Evolutionary conservation across 129 eudicot genomes (phyloP).

Genomic region (Cynara cardunculus): DNA sequence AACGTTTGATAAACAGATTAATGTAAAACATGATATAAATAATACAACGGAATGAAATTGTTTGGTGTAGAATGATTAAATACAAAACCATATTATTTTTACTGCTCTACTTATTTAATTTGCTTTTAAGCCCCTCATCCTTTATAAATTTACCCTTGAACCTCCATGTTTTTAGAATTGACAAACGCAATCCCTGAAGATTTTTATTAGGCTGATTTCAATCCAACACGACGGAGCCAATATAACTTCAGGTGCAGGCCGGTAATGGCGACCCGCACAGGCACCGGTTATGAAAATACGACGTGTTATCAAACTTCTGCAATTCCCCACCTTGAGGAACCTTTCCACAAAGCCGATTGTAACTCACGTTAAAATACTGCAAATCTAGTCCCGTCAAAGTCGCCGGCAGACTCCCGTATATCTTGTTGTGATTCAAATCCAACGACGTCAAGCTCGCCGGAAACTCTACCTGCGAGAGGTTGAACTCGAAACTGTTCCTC

Average conservation of each 20-base stretch:
- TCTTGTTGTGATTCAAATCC: constrained; percentile 57
- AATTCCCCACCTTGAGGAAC: constrained; percentile 56
- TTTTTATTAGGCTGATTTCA: background rate
- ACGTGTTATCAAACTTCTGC: constrained; percentile 28
- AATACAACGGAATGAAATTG: no score
- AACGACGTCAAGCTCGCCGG: constrained; percentile 36
- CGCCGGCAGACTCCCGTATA: constrained; percentile 47
- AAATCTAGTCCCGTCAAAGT: constrained; percentile 22
- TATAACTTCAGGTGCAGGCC: constrained; percentile 28
- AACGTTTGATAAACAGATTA: no score
- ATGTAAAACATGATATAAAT: no score
- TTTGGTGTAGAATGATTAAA: no score
- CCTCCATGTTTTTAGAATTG: background rate
- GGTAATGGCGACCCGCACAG: constrained; percentile 64
- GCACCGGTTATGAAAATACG: constrained; percentile 56
- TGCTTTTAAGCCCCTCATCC: background rate
- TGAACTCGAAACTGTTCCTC: constrained; percentile 45
- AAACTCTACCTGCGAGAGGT: constrained; percentile 39
- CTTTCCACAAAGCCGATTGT: constrained; percentile 64
- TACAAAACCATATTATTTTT: no score
- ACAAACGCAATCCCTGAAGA: background rate
- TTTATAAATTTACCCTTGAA: background rate
- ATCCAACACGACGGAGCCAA: background rate
- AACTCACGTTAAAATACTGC: constrained; percentile 49
- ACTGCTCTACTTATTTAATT: background rate